phyloP scores from a whole-genome alignment of 2,329 filamentous ascomycete genomes.

The Ophiostoma triangulosporum region DNA sequence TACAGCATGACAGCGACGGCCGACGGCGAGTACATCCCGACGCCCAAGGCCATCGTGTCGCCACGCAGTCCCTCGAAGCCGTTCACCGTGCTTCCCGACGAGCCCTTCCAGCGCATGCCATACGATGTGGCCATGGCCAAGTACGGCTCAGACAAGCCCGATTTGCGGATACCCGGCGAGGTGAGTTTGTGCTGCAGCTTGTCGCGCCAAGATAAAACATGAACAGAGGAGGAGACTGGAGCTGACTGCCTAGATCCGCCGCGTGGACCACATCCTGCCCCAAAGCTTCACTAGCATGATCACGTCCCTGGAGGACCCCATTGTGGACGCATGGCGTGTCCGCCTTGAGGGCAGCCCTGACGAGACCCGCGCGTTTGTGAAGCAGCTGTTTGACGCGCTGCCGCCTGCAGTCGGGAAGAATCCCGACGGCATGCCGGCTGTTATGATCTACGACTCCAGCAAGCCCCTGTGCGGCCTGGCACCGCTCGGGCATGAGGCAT shows the following conservation, averaged over 20 bases:
- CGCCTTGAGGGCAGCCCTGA: slow-evolving; percentile 38
- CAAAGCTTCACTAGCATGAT: slow-evolving; percentile 61
- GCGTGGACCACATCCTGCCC: slow-evolving; percentile 50
- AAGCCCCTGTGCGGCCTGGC: slow-evolving; percentile 67
- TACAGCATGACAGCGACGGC: slow-evolving; percentile 19
- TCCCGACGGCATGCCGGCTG: slow-evolving; percentile 62
- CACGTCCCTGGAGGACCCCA: slow-evolving; percentile 50
- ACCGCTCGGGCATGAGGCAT: slow-evolving; percentile 60
- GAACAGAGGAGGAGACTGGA: neutral
- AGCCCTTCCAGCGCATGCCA: slow-evolving; percentile 43
- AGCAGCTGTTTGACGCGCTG: slow-evolving; percentile 51
- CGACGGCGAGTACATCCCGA: slow-evolving; percentile 17
- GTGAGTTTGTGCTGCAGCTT: no score
- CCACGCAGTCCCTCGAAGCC: neutral
- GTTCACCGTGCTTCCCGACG: slow-evolving; percentile 10
- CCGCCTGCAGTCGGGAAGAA: slow-evolving; percentile 51
- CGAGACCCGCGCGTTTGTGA: slow-evolving; percentile 43
- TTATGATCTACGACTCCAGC: slow-evolving; percentile 60
- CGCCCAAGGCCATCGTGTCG: neutral
- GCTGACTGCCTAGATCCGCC: slow-evolving; percentile 39
- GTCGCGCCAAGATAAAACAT: neutral
- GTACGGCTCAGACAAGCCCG: slow-evolving; percentile 88
- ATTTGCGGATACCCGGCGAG: slow-evolving; percentile 54
- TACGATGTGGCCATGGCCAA: slow-evolving; percentile 67
- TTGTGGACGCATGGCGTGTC: slow-evolving; percentile 64